These are phyloP conservation scores for Aspergillus haitiensis DNA, from an alignment of 495 filamentous ascomycete genomes.

Conservation along the genomic window DNA sequence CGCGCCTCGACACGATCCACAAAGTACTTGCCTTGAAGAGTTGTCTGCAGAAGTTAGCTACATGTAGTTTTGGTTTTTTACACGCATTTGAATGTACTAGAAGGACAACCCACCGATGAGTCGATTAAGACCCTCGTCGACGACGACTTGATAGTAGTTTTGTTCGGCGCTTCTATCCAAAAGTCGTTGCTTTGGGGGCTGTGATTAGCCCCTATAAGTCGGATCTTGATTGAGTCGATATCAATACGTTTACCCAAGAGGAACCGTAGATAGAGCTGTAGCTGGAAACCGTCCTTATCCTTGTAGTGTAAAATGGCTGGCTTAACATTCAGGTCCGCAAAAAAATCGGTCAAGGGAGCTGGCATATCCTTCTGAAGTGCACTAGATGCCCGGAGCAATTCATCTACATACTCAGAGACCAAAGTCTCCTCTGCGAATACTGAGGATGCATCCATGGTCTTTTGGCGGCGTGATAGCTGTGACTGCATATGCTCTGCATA, in stretches of 20 bases:
- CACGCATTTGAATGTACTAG: neutral
- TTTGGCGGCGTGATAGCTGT: slow-evolving; percentile 35
- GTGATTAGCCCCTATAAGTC: slow-evolving; percentile 48
- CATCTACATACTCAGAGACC: slow-evolving; percentile 62
- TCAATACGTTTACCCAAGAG: slow-evolving; percentile 69
- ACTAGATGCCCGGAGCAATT: slow-evolving; percentile 63
- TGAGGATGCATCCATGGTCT: slow-evolving; percentile 34
- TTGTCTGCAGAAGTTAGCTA: slow-evolving; percentile 47
- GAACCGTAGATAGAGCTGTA: slow-evolving; percentile 69
- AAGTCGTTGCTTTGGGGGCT: slow-evolving; percentile 39
- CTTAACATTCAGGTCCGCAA: slow-evolving; percentile 67
- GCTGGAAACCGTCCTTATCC: slow-evolving; percentile 74
- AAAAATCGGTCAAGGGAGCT: slow-evolving; percentile 70
- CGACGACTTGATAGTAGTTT: slow-evolving; percentile 40
- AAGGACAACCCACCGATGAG: slow-evolving; percentile 36
- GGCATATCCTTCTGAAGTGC: slow-evolving; percentile 63
- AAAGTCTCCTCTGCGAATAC: slow-evolving; percentile 53
- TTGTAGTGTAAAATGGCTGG: slow-evolving; percentile 68
- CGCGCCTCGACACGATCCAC: slow-evolving; percentile 71
- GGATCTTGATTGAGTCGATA: slow-evolving; percentile 64
- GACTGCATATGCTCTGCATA: slow-evolving; percentile 50
- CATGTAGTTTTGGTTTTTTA: neutral
- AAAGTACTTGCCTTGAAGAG: slow-evolving; percentile 72
- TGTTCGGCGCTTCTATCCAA: slow-evolving; percentile 42
- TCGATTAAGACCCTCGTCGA: slow-evolving; percentile 41